Conservation (phyloP, 106 monocot species). For the Allium cepa region DNA sequence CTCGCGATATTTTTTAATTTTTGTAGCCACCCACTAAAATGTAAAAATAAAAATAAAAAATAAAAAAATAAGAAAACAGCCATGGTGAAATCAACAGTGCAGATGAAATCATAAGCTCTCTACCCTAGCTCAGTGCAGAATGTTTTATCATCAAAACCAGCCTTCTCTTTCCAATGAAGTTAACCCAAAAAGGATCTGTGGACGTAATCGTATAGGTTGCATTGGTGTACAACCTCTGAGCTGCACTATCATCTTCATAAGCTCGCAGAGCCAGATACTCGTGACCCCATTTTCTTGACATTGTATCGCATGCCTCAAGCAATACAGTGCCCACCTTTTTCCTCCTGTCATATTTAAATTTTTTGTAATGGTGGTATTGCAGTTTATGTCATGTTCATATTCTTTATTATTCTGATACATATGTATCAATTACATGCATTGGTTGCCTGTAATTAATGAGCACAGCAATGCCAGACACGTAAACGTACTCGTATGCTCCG, state of each 20-base stretch:
- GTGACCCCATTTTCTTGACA: constrained; percentile 47
- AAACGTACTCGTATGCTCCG: constrained; percentile 63
- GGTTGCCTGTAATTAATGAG: constrained; percentile 56
- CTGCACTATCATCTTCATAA: constrained; percentile 75
- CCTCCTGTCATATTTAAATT: constrained; percentile 36
- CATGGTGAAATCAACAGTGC: no score
- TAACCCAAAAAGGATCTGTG: constrained; percentile 51
- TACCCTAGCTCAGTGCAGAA: background rate
- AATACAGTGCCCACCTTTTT: constrained; percentile 60
- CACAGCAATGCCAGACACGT: constrained; percentile 86
- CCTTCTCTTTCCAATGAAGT: constrained; percentile 50
- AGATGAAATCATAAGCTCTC: no score
- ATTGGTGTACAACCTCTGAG: constrained; percentile 45
- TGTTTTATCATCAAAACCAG: constrained; percentile 79
- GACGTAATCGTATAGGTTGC: constrained; percentile 62
- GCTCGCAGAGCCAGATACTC: constrained; percentile 51
- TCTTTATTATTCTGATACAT: background rate
- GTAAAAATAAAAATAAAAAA: no score
- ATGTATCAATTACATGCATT: no score
- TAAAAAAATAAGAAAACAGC: no score
- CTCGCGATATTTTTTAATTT: no score
- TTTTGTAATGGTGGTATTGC: background rate
- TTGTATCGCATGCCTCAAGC: constrained; percentile 67
- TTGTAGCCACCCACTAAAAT: no score
- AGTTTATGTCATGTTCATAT: background rate